Base-by-base conservation (phyloP, 352 stramenopile species). In the Globisporangium cylindrosporum region DNA sequence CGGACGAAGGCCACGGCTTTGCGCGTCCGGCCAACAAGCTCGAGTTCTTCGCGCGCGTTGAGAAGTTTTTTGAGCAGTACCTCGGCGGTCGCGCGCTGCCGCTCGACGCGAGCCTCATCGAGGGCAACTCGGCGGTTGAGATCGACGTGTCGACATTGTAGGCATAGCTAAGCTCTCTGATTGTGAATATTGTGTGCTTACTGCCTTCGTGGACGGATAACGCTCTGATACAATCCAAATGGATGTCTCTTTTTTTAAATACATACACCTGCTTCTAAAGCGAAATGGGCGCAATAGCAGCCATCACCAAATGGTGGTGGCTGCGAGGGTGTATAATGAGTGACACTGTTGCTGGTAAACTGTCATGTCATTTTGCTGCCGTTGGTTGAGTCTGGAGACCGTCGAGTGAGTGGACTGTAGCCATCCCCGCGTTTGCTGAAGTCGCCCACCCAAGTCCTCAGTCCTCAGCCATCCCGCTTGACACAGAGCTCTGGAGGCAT, bases 1-100 rank as follows among this genome's bases (percentile, higher is more conserved):
- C 72, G 43, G 85, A 95, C 70, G 88, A 95, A 73, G 88, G 88
- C 34, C 86, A 95, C 68, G 88, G 86, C 10, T 92, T 93, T 69
- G 75, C 74, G 36, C 74, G 84, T 2, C 81, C 80, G 1, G 71
- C 81, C 20, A 95, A 94, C 77, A 71, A 77, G 9, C 77, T 95
- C 58, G 79, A 92, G 73, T 92, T 95, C 60, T 77, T 73, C 10
- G 73, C 55, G 14, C 76, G 82, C 43, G 67, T 71, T 10, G 78
- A 86, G 64, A 41, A 64, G 56, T 82, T 83, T 48, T 54, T 82
- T 10, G 72, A 68, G 46, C n/a, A 67, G 51, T 70, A 82, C 46
- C 53, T 84, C 10, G 76, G 76, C 18, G 77, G 79, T 12, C 73
- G 74, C 48, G 29, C 48, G 24, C 1, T 74, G 24, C 62, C 70